Conservation (phyloP, 768 basidiomycete species). For the Lentinula sp. region DNA sequence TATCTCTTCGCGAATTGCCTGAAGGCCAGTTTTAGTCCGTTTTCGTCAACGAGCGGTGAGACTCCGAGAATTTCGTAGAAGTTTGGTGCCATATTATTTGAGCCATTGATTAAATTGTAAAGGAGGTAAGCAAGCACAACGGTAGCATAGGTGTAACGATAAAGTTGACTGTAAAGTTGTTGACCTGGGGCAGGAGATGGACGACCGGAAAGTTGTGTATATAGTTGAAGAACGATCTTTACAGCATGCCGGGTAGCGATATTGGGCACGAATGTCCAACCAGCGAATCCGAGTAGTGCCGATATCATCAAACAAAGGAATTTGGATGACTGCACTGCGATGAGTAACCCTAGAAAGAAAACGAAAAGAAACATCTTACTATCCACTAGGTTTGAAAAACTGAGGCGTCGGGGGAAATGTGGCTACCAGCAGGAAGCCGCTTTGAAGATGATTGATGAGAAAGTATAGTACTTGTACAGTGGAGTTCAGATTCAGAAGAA, state of each 20-base stretch:
- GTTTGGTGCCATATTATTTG: slow-evolving; percentile 55
- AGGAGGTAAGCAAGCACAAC: slow-evolving; percentile 62
- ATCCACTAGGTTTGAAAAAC: too few relatives aligned
- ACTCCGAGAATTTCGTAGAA: slow-evolving; percentile 76
- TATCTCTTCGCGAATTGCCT: slow-evolving; percentile 65
- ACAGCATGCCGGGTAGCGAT: slow-evolving; percentile 50
- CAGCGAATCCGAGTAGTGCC: slow-evolving; percentile 36
- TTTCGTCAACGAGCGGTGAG: slow-evolving; percentile 55
- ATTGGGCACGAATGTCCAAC: slow-evolving; percentile 68
- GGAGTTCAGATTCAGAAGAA: too few relatives aligned
- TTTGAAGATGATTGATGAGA: too few relatives aligned
- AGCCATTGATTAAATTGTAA: slow-evolving; percentile 58
- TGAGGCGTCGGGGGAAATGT: too few relatives aligned
- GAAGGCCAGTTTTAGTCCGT: slow-evolving; percentile 65
- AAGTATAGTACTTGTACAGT: too few relatives aligned
- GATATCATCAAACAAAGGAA: slow-evolving; percentile 2
- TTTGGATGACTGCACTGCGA: background rate
- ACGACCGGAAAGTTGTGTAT: slow-evolving; percentile 23
- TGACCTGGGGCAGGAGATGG: slow-evolving; percentile 35
- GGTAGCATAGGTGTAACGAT: slow-evolving; percentile 54
- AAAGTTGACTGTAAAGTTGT: slow-evolving; percentile 46
- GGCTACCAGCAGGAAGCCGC: too few relatives aligned
- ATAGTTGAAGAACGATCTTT: slow-evolving; percentile 33
- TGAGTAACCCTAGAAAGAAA: background rate
- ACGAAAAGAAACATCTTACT: background rate